Conservation (phyloP, 1,139 yeast species). For the Blastobotrys proliferans region DNA sequence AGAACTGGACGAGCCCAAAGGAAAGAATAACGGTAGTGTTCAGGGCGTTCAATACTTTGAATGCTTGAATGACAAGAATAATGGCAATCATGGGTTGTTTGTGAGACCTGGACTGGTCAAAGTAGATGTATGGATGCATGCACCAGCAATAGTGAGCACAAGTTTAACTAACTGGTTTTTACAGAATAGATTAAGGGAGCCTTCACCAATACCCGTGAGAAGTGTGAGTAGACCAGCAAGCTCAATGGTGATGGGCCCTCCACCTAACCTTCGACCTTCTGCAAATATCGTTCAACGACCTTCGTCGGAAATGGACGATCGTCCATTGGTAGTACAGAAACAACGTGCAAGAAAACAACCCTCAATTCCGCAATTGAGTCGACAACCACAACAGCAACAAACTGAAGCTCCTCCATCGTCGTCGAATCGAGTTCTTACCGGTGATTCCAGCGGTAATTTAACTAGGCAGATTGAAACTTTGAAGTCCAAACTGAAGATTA, state of each 20-base stretch:
- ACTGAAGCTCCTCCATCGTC: slow-evolving; percentile 9
- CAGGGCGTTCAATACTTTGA: slow-evolving; percentile 60
- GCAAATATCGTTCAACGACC: no score
- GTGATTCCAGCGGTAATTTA: slow-evolving; percentile 7
- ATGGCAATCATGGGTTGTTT: slow-evolving; percentile 46
- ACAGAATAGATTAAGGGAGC: no score
- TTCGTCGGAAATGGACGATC: not conserved
- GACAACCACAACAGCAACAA: not conserved
- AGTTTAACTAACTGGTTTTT: not conserved
- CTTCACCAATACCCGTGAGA: no score
- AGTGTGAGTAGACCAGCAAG: not conserved
- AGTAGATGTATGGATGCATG: not conserved
- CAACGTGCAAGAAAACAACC: not conserved
- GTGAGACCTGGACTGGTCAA: slow-evolving; percentile 27
- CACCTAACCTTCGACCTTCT: slow-evolving; percentile 1
- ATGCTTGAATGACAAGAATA: slow-evolving; percentile 31
- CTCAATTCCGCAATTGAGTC: not conserved
- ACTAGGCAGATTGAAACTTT: slow-evolving; percentile 29
- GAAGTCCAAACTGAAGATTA: slow-evolving; percentile 28
- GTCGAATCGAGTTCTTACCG: no score
- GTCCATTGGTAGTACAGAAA: not conserved
- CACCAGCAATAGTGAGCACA: not conserved
- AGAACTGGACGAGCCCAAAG: slow-evolving; percentile 57
- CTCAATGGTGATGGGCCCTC: slow-evolving; percentile 3
- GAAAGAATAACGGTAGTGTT: slow-evolving; percentile 78